Percentiles rank a stretch among this genome's conserved stretches.
Conservation (phyloP, 1,284 basidiomycete genomes). For the Agaricales sp. region DNA sequence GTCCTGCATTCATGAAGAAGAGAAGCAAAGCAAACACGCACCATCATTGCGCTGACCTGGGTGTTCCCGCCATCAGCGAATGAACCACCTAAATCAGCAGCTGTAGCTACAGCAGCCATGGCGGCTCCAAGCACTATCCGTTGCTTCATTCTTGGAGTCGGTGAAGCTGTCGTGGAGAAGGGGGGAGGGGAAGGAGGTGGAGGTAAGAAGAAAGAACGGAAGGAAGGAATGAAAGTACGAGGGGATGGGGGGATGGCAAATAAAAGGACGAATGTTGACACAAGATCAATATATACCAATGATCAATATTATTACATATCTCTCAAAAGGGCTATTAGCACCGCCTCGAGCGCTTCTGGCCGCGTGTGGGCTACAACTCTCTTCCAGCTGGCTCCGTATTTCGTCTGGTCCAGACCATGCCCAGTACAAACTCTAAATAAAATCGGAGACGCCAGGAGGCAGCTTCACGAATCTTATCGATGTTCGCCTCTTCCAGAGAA, state of each 20-base stretch:
- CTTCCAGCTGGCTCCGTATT: no score
- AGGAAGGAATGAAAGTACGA: not conserved
- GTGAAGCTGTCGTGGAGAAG: not conserved
- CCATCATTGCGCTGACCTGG: slow-evolving; percentile 18
- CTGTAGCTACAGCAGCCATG: not conserved
- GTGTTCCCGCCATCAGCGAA: slow-evolving; percentile 15
- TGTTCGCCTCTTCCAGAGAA: no score
- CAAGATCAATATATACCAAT: not conserved
- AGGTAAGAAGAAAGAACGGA: no score
- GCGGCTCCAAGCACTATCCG: not conserved
- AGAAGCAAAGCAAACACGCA: slow-evolving; percentile 5
- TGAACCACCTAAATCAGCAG: slow-evolving; percentile 8
- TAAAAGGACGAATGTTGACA: not conserved
- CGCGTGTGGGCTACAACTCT: no score
- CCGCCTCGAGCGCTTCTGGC: not conserved
- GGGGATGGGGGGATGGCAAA: not conserved
- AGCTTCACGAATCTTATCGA: no score
- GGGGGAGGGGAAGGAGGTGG: no score
- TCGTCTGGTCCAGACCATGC: no score
- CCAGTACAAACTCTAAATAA: no score
- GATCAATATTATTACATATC: not conserved
- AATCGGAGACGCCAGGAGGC: no score
- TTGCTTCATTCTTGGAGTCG: not conserved
- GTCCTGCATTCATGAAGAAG: no score
- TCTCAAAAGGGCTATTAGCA: not conserved